phyloP scores from a whole-genome alignment of 192 early-diverging fungal species.

The Mortierella hygrophila region DNA sequence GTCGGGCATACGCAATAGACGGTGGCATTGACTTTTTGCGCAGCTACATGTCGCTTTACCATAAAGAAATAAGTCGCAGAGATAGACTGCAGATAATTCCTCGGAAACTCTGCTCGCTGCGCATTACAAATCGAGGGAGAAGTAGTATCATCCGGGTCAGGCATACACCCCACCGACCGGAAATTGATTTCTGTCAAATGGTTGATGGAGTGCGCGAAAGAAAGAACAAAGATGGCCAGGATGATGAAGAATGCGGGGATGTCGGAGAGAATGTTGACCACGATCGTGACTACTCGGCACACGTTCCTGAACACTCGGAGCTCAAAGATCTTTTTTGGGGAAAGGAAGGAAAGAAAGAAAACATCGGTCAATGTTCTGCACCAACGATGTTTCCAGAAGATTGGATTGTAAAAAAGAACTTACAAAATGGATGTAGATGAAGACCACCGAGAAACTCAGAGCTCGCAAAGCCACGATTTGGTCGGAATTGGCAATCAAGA shows the following conservation, averaged over 20 bases:
- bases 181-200: constrained; percentile 15
- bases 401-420: constrained; percentile 1
- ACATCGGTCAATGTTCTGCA: neutral
- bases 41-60: neutral
- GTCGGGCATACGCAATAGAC: too few relatives aligned
- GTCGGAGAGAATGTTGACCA: neutral
- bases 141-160: too few relatives aligned
- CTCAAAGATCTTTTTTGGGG: constrained; percentile 15
- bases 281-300: constrained; percentile 9
- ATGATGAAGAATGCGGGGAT: constrained; percentile 25
- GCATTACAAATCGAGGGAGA: too few relatives aligned
- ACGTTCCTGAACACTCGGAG: constrained; percentile 8
- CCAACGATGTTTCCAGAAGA: too few relatives aligned
- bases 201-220: constrained; percentile 17
- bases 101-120: constrained; percentile 5
- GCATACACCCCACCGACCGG: neutral
- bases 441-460: constrained; percentile 14
- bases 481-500: neutral
- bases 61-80: constrained; percentile 29
- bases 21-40: too few relatives aligned
- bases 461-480: neutral
- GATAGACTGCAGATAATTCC: neutral
- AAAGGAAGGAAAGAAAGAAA: neutral
- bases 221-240: constrained; percentile 12
- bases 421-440: constrained; percentile 28